phyloP scores from a whole-genome alignment of 2,329 filamentous ascomycete genomes.

The Chrysoporthe cubensis region DNA sequence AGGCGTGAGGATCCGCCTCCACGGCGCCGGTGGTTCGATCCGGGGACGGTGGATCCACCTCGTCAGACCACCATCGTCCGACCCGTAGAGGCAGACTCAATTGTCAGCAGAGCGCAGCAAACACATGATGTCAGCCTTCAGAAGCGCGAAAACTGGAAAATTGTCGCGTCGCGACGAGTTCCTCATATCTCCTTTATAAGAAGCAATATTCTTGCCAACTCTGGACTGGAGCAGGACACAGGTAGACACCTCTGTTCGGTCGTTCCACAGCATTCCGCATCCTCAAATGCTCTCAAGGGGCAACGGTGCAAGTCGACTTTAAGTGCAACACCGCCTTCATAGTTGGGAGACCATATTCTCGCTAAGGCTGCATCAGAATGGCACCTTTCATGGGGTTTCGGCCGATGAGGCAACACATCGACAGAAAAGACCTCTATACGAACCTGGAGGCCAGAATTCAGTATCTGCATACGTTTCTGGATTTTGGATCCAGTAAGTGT shows the following conservation, averaged over 20 bases:
- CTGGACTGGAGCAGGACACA: not conserved
- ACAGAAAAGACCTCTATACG: conserved; percentile 73
- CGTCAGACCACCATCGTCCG: conserved; percentile 28
- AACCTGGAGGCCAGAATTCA: conserved; percentile 70
- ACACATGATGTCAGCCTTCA: conserved; percentile 25
- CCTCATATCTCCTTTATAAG: not conserved
- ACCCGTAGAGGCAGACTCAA: conserved; percentile 25
- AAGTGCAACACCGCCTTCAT: not conserved
- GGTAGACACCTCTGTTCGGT: not conserved
- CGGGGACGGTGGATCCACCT: conserved; percentile 23
- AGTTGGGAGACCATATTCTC: not conserved
- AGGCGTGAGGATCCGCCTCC: conserved; percentile 19
- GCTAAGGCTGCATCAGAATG: conserved; percentile 5
- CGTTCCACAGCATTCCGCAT: not conserved
- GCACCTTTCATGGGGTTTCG: conserved; percentile 21
- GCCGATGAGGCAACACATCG: conserved; percentile 59
- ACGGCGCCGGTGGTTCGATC: conserved; percentile 23
- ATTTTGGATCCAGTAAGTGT: conserved; percentile 69
- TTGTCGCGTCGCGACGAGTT: conserved; percentile 12
- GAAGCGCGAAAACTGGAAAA: not conserved
- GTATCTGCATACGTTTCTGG: conserved; percentile 76
- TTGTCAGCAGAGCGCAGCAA: conserved; percentile 27
- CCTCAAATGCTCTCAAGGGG: not conserved
- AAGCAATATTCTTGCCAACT: not conserved
- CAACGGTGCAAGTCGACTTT: not conserved